Evolutionary conservation across 768 basidiomycete genomes (phyloP).

Genomic region (Mycena epipterygia): DNA sequence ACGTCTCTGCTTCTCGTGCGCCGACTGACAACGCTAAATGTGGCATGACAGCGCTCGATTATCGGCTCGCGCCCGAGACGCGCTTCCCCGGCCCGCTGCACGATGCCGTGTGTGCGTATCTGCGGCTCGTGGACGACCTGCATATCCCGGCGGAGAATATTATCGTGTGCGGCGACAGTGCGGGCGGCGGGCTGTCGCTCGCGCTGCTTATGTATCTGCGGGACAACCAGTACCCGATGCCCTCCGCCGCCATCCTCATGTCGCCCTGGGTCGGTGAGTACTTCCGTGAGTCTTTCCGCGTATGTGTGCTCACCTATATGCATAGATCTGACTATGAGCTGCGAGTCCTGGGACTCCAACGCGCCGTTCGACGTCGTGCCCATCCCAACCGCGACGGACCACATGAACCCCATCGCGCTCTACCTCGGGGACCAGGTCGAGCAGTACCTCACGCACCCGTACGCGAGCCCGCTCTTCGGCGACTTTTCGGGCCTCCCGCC

Average conservation of each 20-base stretch:
- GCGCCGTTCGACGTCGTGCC: conserved; percentile 88
- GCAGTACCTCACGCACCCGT: conserved; percentile 93
- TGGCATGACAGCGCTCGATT: conserved; percentile 82
- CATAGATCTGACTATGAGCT: conserved; percentile 94
- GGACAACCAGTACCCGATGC: conserved; percentile 89
- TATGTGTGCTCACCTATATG: conserved; percentile 14
- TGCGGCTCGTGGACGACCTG: conserved; percentile 89
- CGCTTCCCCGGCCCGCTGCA: conserved; percentile 90
- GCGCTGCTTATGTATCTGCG: conserved; percentile 94
- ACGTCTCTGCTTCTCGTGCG: conserved; percentile 28
- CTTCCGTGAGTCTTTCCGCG: neutral
- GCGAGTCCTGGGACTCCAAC: conserved; percentile 98
- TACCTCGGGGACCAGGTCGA: conserved; percentile 89
- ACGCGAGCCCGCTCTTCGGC: conserved; percentile 95
- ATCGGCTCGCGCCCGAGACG: conserved; percentile 96
- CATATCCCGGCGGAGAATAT: conserved; percentile 94
- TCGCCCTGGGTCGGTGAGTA: conserved; percentile 95
- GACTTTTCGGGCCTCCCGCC: conserved; percentile 90
- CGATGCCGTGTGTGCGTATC: conserved; percentile 90
- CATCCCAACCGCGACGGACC: conserved; percentile 78
- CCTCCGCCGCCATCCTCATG: conserved; percentile 89
- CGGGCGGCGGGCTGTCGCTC: conserved; percentile 90
- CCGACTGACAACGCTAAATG: conserved; percentile 12
- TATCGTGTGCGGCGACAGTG: conserved; percentile 90
- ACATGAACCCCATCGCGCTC: conserved; percentile 93